Evolutionary conservation across 257 asterid species (phyloP).

Genomic region (Primulina huaijiensis): DNA sequence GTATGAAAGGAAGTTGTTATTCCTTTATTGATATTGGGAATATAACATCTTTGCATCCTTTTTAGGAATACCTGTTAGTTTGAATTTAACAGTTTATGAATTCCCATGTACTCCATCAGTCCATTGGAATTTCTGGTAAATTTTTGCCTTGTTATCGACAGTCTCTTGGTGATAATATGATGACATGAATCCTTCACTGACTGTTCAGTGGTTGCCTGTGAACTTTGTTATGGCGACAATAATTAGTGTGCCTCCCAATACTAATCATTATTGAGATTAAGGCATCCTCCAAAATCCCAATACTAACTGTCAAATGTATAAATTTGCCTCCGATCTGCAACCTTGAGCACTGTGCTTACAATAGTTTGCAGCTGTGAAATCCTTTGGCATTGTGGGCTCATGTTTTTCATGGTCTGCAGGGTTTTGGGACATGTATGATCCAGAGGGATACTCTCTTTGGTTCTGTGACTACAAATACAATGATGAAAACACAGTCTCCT

Average conservation of each 20-base stretch:
- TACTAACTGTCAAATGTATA: background rate
- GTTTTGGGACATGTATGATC: slow-evolving; percentile 97
- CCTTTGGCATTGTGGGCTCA: background rate
- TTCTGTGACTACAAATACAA: slow-evolving; percentile 94
- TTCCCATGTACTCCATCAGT: background rate
- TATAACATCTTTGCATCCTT: background rate
- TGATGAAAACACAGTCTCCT: slow-evolving; percentile 82
- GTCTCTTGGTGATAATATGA: background rate
- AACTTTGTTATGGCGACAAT: background rate
- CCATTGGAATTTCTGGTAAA: background rate
- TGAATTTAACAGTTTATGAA: background rate
- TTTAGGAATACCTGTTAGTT: background rate
- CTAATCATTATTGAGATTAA: background rate
- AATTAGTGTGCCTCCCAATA: background rate
- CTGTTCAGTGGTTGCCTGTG: background rate
- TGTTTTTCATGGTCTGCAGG: slow-evolving; percentile 40
- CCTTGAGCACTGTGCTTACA: background rate
- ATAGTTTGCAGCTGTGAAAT: background rate
- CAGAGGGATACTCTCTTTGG: slow-evolving; percentile 97
- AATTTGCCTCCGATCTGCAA: background rate
- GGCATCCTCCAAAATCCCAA: background rate
- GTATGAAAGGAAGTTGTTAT: background rate
- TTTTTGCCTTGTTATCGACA: background rate
- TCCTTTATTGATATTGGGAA: background rate
- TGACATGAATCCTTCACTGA: background rate